Conservation (phyloP, 352 stramenopile genomes). For the Pythium insidiosum region DNA sequence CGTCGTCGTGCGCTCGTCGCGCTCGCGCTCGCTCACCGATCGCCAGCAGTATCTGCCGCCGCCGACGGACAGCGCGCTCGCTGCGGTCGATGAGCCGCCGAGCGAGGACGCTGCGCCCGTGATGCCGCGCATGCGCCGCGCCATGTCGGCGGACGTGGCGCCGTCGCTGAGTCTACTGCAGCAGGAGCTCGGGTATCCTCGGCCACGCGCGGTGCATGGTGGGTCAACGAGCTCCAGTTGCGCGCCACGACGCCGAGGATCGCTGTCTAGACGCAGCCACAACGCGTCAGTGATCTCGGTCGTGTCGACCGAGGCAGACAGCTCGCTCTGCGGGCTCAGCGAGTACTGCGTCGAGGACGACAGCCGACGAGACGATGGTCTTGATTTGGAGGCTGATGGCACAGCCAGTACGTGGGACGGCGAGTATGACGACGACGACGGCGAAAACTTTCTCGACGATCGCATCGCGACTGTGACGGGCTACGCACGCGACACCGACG, state of each 20-base stretch:
- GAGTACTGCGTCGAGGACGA: conserved; percentile 1
- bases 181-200: conserved; percentile 69
- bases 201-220: conserved; percentile 7
- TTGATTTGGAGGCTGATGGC: too few relatives aligned
- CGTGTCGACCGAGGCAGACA: not conserved
- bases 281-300: conserved; percentile 1
- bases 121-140: conserved; percentile 30
- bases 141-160: conserved; percentile 47
- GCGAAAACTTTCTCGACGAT: conserved; percentile 70
- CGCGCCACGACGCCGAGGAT: too few relatives aligned
- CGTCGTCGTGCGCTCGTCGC: conserved; percentile 1
- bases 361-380: not conserved
- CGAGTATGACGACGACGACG: conserved; percentile 25
- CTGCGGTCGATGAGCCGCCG: not conserved
- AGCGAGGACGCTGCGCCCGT: conserved; percentile 6
- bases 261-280: conserved; percentile 9
- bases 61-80: conserved; percentile 1
- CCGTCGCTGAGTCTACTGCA: conserved; percentile 51
- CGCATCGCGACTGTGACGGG: conserved; percentile 57
- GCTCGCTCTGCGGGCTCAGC: not conserved
- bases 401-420: conserved; percentile 5
- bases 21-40: conserved; percentile 37
- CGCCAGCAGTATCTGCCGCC: conserved; percentile 16
- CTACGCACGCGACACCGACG: conserved; percentile 66
- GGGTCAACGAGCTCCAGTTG: not conserved